Conservation (phyloP, 495 filamentous ascomycete genomes). For the Aspergillus homomorphus region DNA sequence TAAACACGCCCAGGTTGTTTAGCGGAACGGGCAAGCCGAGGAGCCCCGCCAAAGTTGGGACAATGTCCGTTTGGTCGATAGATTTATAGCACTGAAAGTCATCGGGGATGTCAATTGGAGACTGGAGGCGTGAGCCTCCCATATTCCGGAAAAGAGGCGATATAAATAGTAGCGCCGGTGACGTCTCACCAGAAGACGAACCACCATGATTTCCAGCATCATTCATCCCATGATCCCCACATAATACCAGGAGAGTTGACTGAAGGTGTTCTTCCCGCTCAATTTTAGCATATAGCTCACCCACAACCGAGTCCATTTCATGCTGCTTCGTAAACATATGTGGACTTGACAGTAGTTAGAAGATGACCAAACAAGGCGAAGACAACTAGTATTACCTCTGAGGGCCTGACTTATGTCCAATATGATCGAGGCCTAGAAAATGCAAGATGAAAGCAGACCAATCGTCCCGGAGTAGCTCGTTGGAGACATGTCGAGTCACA, state of each 20-base stretch:
- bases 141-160: slow-evolving; percentile 75
- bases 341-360: slow-evolving; percentile 3
- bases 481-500: slow-evolving; percentile 83
- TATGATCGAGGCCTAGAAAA: slow-evolving; percentile 95
- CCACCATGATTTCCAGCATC: slow-evolving; percentile 97
- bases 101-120: slow-evolving; percentile 35
- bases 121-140: slow-evolving; percentile 33
- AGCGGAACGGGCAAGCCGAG: slow-evolving; percentile 86
- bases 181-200: slow-evolving; percentile 88
- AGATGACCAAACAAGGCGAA: background rate
- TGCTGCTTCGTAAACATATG: slow-evolving; percentile 90
- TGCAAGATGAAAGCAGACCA: slow-evolving; percentile 95
- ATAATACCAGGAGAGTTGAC: slow-evolving; percentile 79
- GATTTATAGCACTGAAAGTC: slow-evolving; percentile 77
- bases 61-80: slow-evolving; percentile 90
- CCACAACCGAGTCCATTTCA: slow-evolving; percentile 89
- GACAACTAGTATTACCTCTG: slow-evolving; percentile 52
- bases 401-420: slow-evolving; percentile 95
- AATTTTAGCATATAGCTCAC: slow-evolving; percentile 72
- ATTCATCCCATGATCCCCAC: slow-evolving; percentile 98
- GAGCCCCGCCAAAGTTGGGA: slow-evolving; percentile 81
- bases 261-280: slow-evolving; percentile 63
- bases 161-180: slow-evolving; percentile 85
- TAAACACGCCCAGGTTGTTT: slow-evolving; percentile 89
- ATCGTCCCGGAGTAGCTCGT: slow-evolving; percentile 70